These are phyloP conservation scores for Trichoderma virens DNA, from an alignment of 495 filamentous ascomycete genomes.

Conservation along the genomic window DNA sequence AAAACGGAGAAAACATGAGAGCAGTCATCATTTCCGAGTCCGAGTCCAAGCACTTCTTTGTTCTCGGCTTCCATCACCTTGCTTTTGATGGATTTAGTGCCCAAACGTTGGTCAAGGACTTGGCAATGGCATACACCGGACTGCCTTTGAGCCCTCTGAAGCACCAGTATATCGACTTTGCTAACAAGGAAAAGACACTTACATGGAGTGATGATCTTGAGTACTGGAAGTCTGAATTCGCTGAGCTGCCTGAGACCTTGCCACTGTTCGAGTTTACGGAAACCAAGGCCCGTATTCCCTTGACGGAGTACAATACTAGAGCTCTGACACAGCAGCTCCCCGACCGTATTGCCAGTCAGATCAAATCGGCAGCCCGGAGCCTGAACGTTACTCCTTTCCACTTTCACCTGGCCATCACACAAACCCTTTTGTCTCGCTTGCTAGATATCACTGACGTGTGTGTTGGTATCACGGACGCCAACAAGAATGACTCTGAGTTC, in stretches of 20 bases:
- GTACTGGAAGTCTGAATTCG: constrained; percentile 17
- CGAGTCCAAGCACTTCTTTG: constrained; percentile 12
- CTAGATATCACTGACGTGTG: constrained; percentile 20
- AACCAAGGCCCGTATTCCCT: not conserved
- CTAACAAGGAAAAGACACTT: not conserved
- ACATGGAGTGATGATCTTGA: not conserved
- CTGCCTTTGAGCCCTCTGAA: constrained; percentile 20
- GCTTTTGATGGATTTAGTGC: constrained; percentile 22
- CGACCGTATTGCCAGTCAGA: not conserved
- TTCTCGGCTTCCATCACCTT: constrained; percentile 25
- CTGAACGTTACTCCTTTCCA: constrained; percentile 30
- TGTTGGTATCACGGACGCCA: constrained; percentile 34
- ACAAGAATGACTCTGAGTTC: constrained; percentile 22
- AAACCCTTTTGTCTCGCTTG: constrained; percentile 24
- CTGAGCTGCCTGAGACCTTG: constrained; percentile 21
- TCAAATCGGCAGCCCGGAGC: constrained; percentile 8
- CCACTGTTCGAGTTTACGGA: constrained; percentile 24
- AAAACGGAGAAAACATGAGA: constrained; percentile 14
- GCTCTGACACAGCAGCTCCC: not conserved
- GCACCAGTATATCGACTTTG: constrained; percentile 11
- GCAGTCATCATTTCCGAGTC: constrained; percentile 16
- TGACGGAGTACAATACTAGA: not conserved
- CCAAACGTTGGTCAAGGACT: constrained; percentile 5
- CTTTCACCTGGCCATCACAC: constrained; percentile 29
- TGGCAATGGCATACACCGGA: not conserved